phyloP scores from a whole-genome alignment of 1,139 yeast genomes.

The Waltiozyma solani region DNA sequence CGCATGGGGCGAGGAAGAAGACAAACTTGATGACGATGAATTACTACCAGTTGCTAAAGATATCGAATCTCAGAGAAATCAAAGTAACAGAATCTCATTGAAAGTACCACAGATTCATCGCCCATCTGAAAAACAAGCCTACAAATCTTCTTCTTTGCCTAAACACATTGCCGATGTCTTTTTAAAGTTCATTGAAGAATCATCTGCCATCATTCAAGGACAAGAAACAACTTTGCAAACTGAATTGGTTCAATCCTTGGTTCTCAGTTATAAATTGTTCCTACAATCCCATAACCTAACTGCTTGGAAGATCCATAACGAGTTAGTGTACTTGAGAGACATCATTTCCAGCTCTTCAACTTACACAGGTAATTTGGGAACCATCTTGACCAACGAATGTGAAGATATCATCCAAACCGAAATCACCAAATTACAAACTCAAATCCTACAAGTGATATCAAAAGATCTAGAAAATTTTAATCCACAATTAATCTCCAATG shows the following conservation, averaged over 20 bases:
- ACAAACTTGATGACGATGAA: slow-evolving; percentile 3
- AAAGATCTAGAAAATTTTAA: not conserved
- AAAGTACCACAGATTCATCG: too few relatives aligned
- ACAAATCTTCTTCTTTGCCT: not conserved
- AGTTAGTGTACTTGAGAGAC: not conserved
- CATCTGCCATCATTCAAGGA: not conserved
- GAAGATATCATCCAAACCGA: not conserved
- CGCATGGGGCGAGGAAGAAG: slow-evolving; percentile 14
- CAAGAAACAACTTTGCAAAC: not conserved
- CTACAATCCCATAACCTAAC: not conserved
- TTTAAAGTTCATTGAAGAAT: not conserved
- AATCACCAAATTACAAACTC: not conserved
- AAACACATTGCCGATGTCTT: not conserved
- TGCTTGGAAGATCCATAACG: not conserved
- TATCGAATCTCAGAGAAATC: not conserved
- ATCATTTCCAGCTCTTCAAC: not conserved
- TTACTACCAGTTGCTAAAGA: not conserved
- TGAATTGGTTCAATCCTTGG: slow-evolving; percentile 17
- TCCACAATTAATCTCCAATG: not conserved
- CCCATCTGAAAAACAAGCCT: not conserved
- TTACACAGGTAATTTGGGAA: not conserved
- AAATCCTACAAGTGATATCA: not conserved
- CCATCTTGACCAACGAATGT: not conserved
- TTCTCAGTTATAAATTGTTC: slow-evolving; percentile 15
- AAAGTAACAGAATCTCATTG: not conserved